Conservation (phyloP, 2,329 filamentous ascomycete genomes). For the Ilyonectria mors-panacis region DNA sequence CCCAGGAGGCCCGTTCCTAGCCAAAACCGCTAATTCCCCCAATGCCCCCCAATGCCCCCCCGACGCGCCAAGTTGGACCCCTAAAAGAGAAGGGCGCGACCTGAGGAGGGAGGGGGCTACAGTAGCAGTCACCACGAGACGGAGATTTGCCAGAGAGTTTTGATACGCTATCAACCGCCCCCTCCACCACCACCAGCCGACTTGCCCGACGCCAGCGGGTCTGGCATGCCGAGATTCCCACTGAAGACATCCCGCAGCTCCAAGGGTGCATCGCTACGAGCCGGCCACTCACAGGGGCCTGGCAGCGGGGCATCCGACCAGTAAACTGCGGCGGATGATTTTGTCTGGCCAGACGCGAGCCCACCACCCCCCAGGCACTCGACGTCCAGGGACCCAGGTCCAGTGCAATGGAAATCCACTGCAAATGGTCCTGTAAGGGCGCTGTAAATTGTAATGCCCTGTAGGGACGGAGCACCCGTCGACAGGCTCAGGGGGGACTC, state of each 20-base stretch:
- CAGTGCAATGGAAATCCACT: too few species aligned
- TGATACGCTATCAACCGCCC: too few species aligned
- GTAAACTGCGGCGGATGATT: background rate
- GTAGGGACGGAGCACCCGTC: too few species aligned
- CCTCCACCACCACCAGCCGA: background rate
- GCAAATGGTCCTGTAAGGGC: too few species aligned
- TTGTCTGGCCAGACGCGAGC: background rate
- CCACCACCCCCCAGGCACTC: background rate
- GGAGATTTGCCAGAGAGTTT: too few species aligned
- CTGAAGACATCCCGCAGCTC: background rate
- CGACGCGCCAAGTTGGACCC: background rate
- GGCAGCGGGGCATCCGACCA: background rate
- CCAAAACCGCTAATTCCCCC: background rate
- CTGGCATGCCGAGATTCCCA: slow-evolving; percentile 1
- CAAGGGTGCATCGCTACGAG: background rate
- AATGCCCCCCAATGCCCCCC: background rate
- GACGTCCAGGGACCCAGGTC: too few species aligned
- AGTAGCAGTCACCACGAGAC: too few species aligned
- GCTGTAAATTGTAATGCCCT: too few species aligned
- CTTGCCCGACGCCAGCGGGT: background rate
- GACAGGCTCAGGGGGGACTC: background rate
- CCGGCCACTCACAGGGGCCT: background rate
- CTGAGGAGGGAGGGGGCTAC: too few species aligned
- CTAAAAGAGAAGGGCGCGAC: background rate
- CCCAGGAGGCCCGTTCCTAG: background rate